Evolutionary conservation across 805 yeast species (phyloP).

Genomic region (Candida caryicola): DNA sequence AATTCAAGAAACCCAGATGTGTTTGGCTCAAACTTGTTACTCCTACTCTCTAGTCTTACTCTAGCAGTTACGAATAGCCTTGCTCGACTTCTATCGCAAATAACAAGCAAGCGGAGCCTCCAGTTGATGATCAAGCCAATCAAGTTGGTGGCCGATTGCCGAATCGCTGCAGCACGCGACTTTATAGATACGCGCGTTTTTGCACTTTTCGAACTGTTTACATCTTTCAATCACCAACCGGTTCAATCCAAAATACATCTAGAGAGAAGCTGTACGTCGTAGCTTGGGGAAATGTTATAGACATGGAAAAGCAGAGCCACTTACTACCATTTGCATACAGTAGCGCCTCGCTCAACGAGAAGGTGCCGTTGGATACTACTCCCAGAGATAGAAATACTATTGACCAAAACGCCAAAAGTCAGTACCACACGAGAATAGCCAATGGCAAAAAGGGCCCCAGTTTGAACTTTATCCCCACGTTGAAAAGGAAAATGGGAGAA

Average conservation of each 20-base stretch:
- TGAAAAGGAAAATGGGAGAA: slow-evolving; percentile 43
- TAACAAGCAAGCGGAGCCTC: too few relatives aligned
- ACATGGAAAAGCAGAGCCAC: slow-evolving; percentile 32
- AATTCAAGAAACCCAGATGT: too few relatives aligned
- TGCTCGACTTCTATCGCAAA: too few relatives aligned
- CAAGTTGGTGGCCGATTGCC: too few relatives aligned
- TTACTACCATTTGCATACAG: slow-evolving; percentile 52
- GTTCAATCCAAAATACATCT: neutral
- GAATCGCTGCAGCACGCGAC: too few relatives aligned
- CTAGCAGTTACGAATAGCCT: too few relatives aligned
- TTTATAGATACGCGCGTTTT: too few relatives aligned
- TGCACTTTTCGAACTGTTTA: neutral
- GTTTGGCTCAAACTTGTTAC: too few relatives aligned
- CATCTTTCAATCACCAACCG: neutral
- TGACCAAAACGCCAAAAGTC: slow-evolving; percentile 45
- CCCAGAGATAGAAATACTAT: slow-evolving; percentile 40
- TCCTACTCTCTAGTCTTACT: too few relatives aligned
- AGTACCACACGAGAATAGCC: slow-evolving; percentile 38
- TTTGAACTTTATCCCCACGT: slow-evolving; percentile 25
- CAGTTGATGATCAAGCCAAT: too few relatives aligned
- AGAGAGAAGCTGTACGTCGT: neutral
- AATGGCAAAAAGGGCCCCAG: slow-evolving; percentile 16
- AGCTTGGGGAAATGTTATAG: neutral
- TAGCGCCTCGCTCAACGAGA: slow-evolving; percentile 26
- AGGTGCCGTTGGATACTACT: slow-evolving; percentile 32